Evolutionary conservation across 164 flowering plant genomes (phyloP), one percentile per base, ranked within the genome.

Genomic region (Tinospora cordifolia): DNA sequence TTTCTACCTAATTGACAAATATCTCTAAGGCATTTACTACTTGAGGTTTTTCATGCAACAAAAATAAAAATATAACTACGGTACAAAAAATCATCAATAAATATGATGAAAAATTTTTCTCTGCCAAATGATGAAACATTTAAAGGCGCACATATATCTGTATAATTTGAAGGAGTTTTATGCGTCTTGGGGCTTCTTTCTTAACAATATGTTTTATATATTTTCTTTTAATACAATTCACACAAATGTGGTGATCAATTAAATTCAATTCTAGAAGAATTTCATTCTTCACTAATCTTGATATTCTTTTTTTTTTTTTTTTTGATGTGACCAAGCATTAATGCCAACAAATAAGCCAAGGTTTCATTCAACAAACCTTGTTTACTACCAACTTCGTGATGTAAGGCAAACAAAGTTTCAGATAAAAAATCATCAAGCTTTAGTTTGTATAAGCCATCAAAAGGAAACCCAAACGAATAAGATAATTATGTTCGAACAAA

Each of bases 151-250:
- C 58, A 51, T 17, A 51, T 51, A 13, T n/a, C 1, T 17, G 58
- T 6, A 51, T 51, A 13, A n/a, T 13, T 51, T 51, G 7, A 51
- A 51, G 58, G 19, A 51, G 58, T n/a, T 14, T 4, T 17, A 2
- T 13, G 49, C 67, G 68, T 71, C 60, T 62, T 3, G 46, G 17
- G 46, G 40, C 30, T 14, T 24, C 40, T 64, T 38, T 64, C 46
- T 38, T 64, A 26, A 6, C n/a, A n/a, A n/a, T 64, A 22, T 34
- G 19, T 64, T 64, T 64, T 1, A 21, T 25, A 38, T 51, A 39
- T 17, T 80, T 80, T 22, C 72, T 70, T 15, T 72, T 72, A 54
- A 58, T 66, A 8, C 77, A 76, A 30, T 74, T 58, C 39, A 79
- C 49, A 73, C 76, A 75, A 0, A 63, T 10, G 51, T 11, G 26